Conservation (phyloP, 2,329 filamentous ascomycete species). For the Aspergillus transmontanensis region DNA sequence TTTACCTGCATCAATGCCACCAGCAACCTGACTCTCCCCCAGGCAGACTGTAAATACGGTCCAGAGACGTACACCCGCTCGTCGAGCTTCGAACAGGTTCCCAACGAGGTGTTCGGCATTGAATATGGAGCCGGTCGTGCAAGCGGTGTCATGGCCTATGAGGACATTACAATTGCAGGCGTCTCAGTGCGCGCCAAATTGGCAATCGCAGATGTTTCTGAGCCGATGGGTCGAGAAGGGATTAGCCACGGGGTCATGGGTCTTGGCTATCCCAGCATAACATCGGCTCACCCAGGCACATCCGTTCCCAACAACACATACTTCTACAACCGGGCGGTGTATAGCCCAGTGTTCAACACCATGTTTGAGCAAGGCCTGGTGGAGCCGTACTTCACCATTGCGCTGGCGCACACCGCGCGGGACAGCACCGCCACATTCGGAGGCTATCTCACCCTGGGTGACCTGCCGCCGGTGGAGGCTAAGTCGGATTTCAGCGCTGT, state of each 20-base stretch:
- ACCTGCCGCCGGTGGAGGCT: constrained; percentile 49
- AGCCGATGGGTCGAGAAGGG: constrained; percentile 46
- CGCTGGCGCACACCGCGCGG: constrained; percentile 41
- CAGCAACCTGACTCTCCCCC: constrained; percentile 3
- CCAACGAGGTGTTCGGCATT: constrained; percentile 25
- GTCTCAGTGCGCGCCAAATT: constrained; percentile 43
- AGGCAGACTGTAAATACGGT: constrained; percentile 22
- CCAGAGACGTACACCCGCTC: constrained; percentile 27
- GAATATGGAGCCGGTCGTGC: constrained; percentile 29
- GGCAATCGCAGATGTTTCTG: constrained; percentile 48
- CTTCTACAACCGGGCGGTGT: constrained; percentile 34
- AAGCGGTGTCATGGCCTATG: constrained; percentile 26
- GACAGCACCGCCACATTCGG: constrained; percentile 28
- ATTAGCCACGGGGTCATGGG: constrained; percentile 54
- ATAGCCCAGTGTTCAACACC: constrained; percentile 55
- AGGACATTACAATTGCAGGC: constrained; percentile 26
- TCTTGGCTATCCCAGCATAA: constrained; percentile 54
- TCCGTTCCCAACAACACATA: constrained; percentile 23
- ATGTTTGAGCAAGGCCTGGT: constrained; percentile 50
- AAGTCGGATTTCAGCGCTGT: constrained; percentile 35
- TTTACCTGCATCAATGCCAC: constrained; percentile 38
- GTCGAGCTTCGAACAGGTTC: constrained; percentile 20
- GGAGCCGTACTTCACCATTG: constrained; percentile 53
- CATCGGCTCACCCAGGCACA: constrained; percentile 38
- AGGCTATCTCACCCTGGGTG: constrained; percentile 54